phyloP scores from a whole-genome alignment of 2,329 filamentous ascomycete genomes.

The Daldinia eschscholtzii region DNA sequence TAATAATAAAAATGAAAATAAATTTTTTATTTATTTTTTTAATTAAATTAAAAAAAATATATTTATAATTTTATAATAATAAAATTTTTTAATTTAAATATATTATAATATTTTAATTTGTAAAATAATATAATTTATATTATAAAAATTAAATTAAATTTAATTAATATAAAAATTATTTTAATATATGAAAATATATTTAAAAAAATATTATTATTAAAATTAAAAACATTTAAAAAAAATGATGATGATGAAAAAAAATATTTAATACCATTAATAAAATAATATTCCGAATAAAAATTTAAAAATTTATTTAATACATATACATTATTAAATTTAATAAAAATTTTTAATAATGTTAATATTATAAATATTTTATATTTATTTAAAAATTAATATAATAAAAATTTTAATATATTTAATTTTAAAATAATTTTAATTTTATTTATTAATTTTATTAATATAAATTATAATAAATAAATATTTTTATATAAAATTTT shows the following conservation, averaged over 20 bases:
- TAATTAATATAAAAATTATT: neutral
- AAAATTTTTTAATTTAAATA: neutral
- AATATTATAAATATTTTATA: conserved; percentile 3
- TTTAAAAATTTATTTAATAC: neutral
- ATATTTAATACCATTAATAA: neutral
- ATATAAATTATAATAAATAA: neutral
- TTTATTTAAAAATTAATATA: neutral
- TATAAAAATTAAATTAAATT: neutral
- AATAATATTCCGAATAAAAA: neutral
- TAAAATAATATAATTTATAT: conserved; percentile 1
- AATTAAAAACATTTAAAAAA: conserved; percentile 2
- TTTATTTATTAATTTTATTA: neutral
- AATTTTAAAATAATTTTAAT: neutral
- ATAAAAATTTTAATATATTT: neutral
- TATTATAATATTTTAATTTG: neutral
- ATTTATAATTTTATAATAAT: neutral
- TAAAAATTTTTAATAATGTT: neutral
- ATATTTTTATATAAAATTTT: neutral
- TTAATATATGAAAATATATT: neutral
- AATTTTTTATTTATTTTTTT: too few species aligned
- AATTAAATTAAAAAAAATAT: too few species aligned
- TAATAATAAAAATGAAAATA: neutral
- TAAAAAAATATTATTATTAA: neutral
- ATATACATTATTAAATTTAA: neutral
- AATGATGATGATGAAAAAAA: neutral